These are phyloP conservation scores for Stephania japonica DNA, from an alignment of 164 flowering plant species.

Conservation along the genomic window DNA sequence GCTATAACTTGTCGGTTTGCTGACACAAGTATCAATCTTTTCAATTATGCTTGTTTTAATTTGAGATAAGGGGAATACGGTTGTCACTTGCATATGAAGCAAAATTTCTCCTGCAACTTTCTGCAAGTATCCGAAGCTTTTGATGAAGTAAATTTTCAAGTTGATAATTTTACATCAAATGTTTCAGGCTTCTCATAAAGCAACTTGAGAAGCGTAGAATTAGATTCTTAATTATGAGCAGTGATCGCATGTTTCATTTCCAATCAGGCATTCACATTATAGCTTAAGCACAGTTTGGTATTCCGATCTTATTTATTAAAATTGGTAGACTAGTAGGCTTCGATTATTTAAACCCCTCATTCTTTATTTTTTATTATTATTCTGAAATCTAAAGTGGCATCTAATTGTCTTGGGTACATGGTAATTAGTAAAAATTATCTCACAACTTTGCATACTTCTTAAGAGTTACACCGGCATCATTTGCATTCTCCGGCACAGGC, in stretches of 20 bases:
- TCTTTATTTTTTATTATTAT: neutral
- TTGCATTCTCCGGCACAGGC: conserved; percentile 28
- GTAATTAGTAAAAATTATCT: neutral
- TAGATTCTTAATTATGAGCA: too few species aligned
- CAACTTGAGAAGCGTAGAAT: neutral
- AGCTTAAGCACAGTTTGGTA: neutral
- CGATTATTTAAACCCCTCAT: neutral
- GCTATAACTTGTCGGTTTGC: neutral
- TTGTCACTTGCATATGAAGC: neutral
- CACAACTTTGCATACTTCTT: conserved; percentile 31
- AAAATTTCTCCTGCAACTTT: neutral
- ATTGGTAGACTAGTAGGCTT: neutral
- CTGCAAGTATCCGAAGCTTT: neutral
- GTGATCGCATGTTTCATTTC: too few species aligned
- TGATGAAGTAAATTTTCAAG: neutral
- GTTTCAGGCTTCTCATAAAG: neutral
- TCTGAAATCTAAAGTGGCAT: neutral
- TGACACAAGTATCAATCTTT: too few species aligned
- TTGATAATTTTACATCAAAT: neutral
- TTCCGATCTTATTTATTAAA: neutral
- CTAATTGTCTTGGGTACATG: neutral
- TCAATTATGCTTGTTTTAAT: neutral
- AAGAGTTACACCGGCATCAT: conserved; percentile 19
- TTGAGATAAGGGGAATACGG: neutral
- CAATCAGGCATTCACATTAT: too few species aligned